These are phyloP conservation scores for Aspergillus alliaceus DNA, from an alignment of 2,329 filamentous ascomycete genomes.

Conservation along the genomic window DNA sequence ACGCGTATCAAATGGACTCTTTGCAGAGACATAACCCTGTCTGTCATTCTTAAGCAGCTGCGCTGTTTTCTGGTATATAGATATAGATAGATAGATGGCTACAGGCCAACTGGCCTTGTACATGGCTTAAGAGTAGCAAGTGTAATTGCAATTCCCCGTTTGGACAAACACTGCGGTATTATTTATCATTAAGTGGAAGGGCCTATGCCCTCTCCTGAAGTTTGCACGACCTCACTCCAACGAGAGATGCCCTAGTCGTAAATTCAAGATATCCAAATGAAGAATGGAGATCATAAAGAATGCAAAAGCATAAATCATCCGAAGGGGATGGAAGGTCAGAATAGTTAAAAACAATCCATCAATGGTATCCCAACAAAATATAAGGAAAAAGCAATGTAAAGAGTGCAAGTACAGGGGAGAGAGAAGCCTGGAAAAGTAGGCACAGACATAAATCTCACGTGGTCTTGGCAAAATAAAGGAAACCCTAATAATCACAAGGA, in stretches of 20 bases:
- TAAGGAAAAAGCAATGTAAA: conserved; percentile 9
- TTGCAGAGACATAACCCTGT: neutral
- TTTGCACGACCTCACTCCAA: neutral
- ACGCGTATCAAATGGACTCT: neutral
- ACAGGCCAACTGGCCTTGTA: neutral
- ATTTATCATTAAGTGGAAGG: conserved; percentile 18
- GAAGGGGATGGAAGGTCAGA: conserved; percentile 14
- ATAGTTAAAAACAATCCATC: conserved; percentile 14
- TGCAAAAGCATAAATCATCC: conserved; percentile 6
- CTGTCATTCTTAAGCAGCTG: neutral
- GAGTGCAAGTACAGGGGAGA: conserved; percentile 2
- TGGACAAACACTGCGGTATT: conserved; percentile 10
- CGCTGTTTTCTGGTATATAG: neutral
- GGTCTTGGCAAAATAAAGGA: conserved; percentile 5
- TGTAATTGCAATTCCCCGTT: neutral
- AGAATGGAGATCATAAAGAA: conserved; percentile 5
- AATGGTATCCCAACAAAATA: conserved; percentile 21
- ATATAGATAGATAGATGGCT: neutral
- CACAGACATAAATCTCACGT: conserved; percentile 14
- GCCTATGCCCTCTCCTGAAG: conserved; percentile 5
- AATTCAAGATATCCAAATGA: neutral
- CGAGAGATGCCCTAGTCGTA: neutral
- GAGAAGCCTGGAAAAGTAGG: conserved; percentile 5
- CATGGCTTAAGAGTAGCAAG: neutral
- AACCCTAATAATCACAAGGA: conserved; percentile 4